Conservation (phyloP, 345 rosid species). For the thale cress (Arabidopsis thaliana) region DNA sequence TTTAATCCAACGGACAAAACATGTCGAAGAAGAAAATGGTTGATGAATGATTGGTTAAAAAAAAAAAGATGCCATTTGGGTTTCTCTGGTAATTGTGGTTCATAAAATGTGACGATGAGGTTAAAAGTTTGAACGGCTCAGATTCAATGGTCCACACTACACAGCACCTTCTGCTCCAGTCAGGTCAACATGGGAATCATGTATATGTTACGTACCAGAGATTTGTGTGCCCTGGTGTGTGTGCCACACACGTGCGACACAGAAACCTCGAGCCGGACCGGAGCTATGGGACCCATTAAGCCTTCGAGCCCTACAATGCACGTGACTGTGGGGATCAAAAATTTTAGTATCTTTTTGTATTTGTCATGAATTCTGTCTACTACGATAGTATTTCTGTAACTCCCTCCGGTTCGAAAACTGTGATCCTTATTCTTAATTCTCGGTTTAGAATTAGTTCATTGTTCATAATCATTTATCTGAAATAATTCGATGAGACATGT, state of each 20-base stretch:
- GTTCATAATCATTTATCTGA: neutral
- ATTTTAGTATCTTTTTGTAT: neutral
- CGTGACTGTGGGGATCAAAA: constrained; percentile 27
- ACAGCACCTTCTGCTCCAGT: constrained; percentile 24
- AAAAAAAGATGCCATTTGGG: constrained; percentile 26
- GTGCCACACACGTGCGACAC: constrained; percentile 33
- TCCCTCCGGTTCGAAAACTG: neutral
- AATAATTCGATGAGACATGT: neutral
- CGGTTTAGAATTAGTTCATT: neutral
- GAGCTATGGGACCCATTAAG: constrained; percentile 23
- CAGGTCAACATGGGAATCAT: constrained; percentile 44
- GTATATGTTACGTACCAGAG: constrained; percentile 23
- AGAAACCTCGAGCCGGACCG: constrained; percentile 26
- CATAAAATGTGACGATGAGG: constrained; percentile 20
- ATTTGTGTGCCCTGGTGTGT: constrained; percentile 19
- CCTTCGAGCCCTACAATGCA: constrained; percentile 36
- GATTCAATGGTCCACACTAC: constrained; percentile 39
- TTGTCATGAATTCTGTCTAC: neutral
- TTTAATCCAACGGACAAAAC: constrained; percentile 26
- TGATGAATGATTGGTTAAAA: neutral
- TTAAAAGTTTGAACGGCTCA: constrained; percentile 33
- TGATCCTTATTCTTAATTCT: neutral
- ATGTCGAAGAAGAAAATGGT: constrained; percentile 16
- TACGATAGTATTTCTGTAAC: neutral
- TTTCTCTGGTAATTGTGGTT: constrained; percentile 24